A percentile compares a stretch with the other conserved stretches of the same genome.
phyloP scores from a whole-genome alignment of 1,139 yeast genomes.

The Pichia terricola region DNA sequence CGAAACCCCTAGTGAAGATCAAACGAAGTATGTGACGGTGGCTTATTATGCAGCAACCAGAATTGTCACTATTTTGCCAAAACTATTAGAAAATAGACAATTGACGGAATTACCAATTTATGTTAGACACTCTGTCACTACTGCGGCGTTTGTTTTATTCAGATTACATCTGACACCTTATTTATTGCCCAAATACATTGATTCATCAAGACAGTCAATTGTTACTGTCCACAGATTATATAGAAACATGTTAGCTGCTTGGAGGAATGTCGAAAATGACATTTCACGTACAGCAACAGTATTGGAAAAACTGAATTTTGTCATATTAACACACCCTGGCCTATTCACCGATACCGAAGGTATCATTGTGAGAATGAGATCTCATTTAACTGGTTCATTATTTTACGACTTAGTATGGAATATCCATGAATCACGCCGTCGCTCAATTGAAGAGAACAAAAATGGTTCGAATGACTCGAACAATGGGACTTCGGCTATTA shows the following conservation, averaged over 20 bases:
- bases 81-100: conserved; percentile 55
- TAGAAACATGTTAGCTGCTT: conserved; percentile 80
- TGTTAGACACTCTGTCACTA: conserved; percentile 75
- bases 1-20: conserved; percentile 83
- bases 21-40: conserved; percentile 70
- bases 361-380: conserved; percentile 79
- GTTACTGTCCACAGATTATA: conserved; percentile 85
- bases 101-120: conserved; percentile 81
- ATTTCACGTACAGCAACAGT: conserved; percentile 88
- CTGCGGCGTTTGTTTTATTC: conserved; percentile 72
- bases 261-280: conserved; percentile 88
- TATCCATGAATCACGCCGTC: conserved; percentile 84
- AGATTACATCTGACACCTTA: conserved; percentile 75
- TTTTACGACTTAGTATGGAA: conserved; percentile 93
- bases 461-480: conserved; percentile 8
- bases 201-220: conserved; percentile 85
- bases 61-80: conserved; percentile 68
- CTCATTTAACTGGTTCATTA: conserved; percentile 83
- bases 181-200: conserved; percentile 66
- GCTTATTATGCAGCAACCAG: conserved; percentile 80
- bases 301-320: conserved; percentile 83
- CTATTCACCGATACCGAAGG: conserved; percentile 60
- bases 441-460: conserved; percentile 36
- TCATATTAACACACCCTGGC: conserved; percentile 79
- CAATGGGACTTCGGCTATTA: conserved; percentile 9